These are phyloP conservation scores for Nyctanthes arbortristis DNA, from an alignment of 257 asterid genomes.

Conservation along the genomic window DNA sequence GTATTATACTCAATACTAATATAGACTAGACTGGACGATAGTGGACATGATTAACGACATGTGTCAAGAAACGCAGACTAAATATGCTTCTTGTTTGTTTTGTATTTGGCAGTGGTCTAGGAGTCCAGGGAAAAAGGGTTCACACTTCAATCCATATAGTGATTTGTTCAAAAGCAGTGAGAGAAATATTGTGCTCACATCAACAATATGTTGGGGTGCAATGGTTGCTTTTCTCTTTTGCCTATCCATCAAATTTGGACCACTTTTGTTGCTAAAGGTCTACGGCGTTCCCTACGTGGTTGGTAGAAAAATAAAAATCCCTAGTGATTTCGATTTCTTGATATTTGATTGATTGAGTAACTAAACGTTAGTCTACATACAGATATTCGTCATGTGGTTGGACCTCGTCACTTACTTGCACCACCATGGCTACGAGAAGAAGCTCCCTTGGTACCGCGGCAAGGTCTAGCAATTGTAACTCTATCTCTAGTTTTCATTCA, in stretches of 20 bases:
- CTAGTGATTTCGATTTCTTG: not conserved
- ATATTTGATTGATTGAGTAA: not conserved
- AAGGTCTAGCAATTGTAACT: slow-evolving; percentile 43
- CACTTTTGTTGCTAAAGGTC: slow-evolving; percentile 52
- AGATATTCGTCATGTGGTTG: slow-evolving; percentile 84
- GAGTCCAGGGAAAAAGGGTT: slow-evolving; percentile 91
- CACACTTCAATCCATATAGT: slow-evolving; percentile 85
- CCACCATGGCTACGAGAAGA: slow-evolving; percentile 79
- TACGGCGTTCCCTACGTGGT: slow-evolving; percentile 83
- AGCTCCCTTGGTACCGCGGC: slow-evolving; percentile 93
- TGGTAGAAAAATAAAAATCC: not conserved
- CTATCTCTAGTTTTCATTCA: not conserved
- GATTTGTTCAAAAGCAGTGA: slow-evolving; percentile 61
- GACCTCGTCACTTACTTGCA: slow-evolving; percentile 81
- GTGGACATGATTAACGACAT: not conserved
- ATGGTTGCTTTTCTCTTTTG: slow-evolving; percentile 60
- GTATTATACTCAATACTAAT: too few relatives aligned
- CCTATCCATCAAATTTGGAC: slow-evolving; percentile 40
- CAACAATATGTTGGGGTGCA: slow-evolving; percentile 72
- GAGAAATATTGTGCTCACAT: slow-evolving; percentile 52
- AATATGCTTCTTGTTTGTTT: not conserved
- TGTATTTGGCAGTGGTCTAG: slow-evolving; percentile 57
- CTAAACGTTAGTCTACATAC: slow-evolving; percentile 1
- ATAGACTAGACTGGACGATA: not conserved
- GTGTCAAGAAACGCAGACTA: not conserved